phyloP scores from a whole-genome alignment of 345 rosid species.

The Mangifera indica region DNA sequence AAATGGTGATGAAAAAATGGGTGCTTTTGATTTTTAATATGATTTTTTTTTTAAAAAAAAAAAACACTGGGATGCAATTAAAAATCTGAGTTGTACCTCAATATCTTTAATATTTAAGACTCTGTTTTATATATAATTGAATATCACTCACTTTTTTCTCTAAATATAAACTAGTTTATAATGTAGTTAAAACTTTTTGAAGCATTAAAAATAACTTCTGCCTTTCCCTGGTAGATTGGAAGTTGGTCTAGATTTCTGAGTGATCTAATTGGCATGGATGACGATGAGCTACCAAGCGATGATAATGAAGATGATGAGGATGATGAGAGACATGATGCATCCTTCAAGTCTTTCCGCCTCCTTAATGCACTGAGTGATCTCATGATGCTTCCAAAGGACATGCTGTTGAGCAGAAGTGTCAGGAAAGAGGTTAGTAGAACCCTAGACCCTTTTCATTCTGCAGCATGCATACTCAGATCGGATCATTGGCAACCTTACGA shows the following conservation, averaged over 20 bases:
- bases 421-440: conserved; percentile 68
- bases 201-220: background rate
- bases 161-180: too few relatives aligned
- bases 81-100: too few relatives aligned
- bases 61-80: too few relatives aligned
- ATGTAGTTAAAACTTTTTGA: too few relatives aligned
- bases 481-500: conserved; percentile 1
- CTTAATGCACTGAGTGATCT: conserved; percentile 91
- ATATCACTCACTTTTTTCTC: too few relatives aligned
- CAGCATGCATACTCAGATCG: background rate
- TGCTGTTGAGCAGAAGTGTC: conserved; percentile 66
- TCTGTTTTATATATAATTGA: too few relatives aligned
- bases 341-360: conserved; percentile 75
- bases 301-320: conserved; percentile 37
- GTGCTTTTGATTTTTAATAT: too few relatives aligned
- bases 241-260: conserved; percentile 97
- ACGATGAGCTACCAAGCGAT: conserved; percentile 44
- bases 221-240: conserved; percentile 56
- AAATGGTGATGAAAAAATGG: background rate
- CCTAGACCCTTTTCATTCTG: background rate
- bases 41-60: too few relatives aligned
- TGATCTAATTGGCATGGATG: conserved; percentile 78
- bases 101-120: too few relatives aligned
- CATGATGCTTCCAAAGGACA: conserved; percentile 97
- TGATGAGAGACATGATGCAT: conserved; percentile 40